Percentiles rank a stretch among this genome's conserved stretches.
Evolutionary conservation across 2,329 filamentous ascomycete species (phyloP).

Genomic region (Colletotrichum horii): DNA sequence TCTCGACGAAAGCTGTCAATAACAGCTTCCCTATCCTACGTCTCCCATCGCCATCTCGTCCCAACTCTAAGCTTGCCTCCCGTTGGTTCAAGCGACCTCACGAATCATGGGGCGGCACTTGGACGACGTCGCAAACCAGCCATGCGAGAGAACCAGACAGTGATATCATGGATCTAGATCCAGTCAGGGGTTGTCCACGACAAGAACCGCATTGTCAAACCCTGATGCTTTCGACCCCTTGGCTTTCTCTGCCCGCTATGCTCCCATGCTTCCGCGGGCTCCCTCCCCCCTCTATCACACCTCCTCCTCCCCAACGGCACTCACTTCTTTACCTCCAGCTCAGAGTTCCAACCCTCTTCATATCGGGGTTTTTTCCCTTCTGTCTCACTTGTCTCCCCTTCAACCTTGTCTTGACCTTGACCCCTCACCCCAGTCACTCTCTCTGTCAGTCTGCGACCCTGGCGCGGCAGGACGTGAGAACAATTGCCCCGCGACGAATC

Average conservation of each 20-base stretch:
- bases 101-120: slow-evolving; percentile 11
- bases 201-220: neutral
- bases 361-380: neutral
- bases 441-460: slow-evolving; percentile 12
- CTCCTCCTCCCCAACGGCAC: neutral
- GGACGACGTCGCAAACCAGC: slow-evolving; percentile 7
- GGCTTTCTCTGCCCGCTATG: neutral
- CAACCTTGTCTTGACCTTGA: neutral
- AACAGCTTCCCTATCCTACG: neutral
- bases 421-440: neutral
- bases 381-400: neutral
- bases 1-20: neutral
- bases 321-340: neutral
- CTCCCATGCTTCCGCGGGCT: neutral
- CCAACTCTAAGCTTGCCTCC: neutral
- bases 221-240: neutral
- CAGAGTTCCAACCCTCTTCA: neutral
- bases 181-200: neutral
- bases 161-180: slow-evolving; percentile 13
- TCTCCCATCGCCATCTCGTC: neutral
- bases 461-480: neutral
- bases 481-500: neutral
- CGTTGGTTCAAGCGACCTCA: neutral
- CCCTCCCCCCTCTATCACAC: neutral
- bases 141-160: neutral